These are phyloP conservation scores for Apiospora aurea DNA, from an alignment of 2,329 filamentous ascomycete genomes.

Conservation along the genomic window DNA sequence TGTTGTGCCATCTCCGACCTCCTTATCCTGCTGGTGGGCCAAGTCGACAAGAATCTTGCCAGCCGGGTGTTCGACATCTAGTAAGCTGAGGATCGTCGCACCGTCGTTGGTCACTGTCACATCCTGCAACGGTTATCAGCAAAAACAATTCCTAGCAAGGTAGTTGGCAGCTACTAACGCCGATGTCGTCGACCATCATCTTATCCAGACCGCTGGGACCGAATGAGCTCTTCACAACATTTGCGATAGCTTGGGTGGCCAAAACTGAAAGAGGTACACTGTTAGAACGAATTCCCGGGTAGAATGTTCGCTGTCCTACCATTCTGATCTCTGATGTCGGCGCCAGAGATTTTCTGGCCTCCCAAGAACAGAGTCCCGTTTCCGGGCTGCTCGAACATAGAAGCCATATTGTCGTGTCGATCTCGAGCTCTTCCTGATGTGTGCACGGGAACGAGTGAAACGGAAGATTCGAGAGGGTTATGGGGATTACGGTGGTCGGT, in stretches of 20 bases:
- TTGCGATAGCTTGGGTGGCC: slow-evolving; percentile 95
- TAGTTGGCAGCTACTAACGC: slow-evolving; percentile 61
- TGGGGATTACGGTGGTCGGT: not conserved
- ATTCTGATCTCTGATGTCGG: slow-evolving; percentile 97
- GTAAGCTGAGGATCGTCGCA: slow-evolving; percentile 91
- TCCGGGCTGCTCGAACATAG: slow-evolving; percentile 93
- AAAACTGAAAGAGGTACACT: slow-evolving; percentile 66
- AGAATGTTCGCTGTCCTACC: slow-evolving; percentile 57
- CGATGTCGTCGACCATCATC: slow-evolving; percentile 99
- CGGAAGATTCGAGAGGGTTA: slow-evolving; percentile 9
- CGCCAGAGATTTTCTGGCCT: slow-evolving; percentile 94
- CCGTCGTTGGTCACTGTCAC: slow-evolving; percentile 99
- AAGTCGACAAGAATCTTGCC: slow-evolving; percentile 98
- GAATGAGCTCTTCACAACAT: slow-evolving; percentile 99
- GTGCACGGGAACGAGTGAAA: not conserved
- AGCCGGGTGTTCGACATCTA: slow-evolving; percentile 97
- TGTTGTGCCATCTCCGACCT: slow-evolving; percentile 97
- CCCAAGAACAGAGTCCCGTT: slow-evolving; percentile 97
- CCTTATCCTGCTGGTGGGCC: slow-evolving; percentile 98
- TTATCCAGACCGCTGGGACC: slow-evolving; percentile 97
- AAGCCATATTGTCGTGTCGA: slow-evolving; percentile 70
- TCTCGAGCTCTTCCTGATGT: not conserved
- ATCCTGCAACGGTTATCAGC: slow-evolving; percentile 62
- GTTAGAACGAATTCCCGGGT: slow-evolving; percentile 36
- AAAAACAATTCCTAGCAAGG: not conserved